These are phyloP conservation scores for Phanerodontia chrysosporium DNA, from an alignment of 768 basidiomycete species.

Conservation along the genomic window DNA sequence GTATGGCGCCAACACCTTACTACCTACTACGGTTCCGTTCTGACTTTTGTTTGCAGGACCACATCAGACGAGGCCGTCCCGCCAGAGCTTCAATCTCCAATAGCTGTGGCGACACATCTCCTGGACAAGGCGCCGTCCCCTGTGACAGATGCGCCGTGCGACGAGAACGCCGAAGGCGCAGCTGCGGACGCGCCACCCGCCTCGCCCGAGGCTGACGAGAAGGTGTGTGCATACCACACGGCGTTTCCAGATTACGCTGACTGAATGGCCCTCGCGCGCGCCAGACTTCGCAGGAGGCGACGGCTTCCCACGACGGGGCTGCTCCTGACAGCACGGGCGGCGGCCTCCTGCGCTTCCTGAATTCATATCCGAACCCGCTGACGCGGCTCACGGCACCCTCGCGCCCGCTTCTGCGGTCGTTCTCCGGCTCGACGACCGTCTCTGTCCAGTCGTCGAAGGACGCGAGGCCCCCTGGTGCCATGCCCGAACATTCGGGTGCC, in stretches of 20 bases:
- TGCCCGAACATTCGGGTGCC: neutral
- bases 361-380: slow-evolving; percentile 55
- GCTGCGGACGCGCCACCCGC: slow-evolving; percentile 12
- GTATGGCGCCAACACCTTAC: slow-evolving; percentile 43
- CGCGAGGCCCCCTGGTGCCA: neutral
- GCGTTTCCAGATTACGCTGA: neutral
- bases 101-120: slow-evolving; percentile 58
- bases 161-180: slow-evolving; percentile 15
- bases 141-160: slow-evolving; percentile 9
- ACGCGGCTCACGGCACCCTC: slow-evolving; percentile 42
- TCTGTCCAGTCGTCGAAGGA: slow-evolving; percentile 4
- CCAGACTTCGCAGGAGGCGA: slow-evolving; percentile 1
- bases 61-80: slow-evolving; percentile 46
- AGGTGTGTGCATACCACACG: slow-evolving; percentile 1
- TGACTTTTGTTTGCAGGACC: neutral
- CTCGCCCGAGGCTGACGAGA: slow-evolving; percentile 3
- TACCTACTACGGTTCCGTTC: slow-evolving; percentile 5
- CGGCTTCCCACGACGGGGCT: slow-evolving; percentile 15
- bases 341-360: slow-evolving; percentile 58
- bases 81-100: slow-evolving; percentile 52
- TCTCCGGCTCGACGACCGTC: slow-evolving; percentile 15
- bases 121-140: slow-evolving; percentile 37
- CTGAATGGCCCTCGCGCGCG: neutral
- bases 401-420: slow-evolving; percentile 16
- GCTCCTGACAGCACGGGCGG: slow-evolving; percentile 23